Evolutionary conservation across 2,329 filamentous ascomycete genomes (phyloP).

Genomic region (Sclerotinia subarctica): DNA sequence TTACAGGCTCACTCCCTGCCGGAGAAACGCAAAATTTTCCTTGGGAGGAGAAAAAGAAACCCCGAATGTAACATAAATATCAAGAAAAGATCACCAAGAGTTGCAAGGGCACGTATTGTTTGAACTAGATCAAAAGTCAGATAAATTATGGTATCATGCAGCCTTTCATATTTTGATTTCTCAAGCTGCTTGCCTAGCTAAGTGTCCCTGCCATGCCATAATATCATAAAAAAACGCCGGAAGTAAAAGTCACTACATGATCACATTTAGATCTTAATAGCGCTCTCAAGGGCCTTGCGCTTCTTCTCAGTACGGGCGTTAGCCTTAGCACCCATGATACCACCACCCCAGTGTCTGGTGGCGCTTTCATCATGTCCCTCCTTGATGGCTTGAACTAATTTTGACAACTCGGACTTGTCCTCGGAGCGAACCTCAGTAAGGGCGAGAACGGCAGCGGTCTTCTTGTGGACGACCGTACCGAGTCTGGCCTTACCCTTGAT

Average conservation of each 20-base stretch:
- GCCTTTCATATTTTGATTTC: constrained; percentile 35
- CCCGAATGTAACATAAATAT: background rate
- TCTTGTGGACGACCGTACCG: constrained; percentile 99
- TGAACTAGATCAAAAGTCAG: constrained; percentile 13
- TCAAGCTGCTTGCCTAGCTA: constrained; percentile 34
- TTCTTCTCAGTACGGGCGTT: constrained; percentile 63
- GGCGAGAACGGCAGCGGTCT: constrained; percentile 96
- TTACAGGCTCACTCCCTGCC: background rate
- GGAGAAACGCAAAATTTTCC: background rate
- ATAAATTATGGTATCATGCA: constrained; percentile 38
- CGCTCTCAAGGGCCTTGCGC: constrained; percentile 83
- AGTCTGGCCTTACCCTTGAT: constrained; percentile 99
- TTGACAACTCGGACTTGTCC: constrained; percentile 97
- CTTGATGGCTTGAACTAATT: constrained; percentile 95
- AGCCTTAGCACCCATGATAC: constrained; percentile 98
- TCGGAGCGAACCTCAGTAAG: constrained; percentile 95
- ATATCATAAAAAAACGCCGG: constrained; percentile 39
- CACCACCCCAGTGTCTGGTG: constrained; percentile 96
- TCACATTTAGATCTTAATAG: constrained; percentile 88
- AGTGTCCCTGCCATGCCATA: constrained; percentile 36
- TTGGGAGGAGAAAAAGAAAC: background rate
- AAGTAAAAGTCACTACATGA: constrained; percentile 29
- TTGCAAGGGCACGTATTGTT: constrained; percentile 4
- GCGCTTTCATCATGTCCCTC: constrained; percentile 94
- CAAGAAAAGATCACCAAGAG: background rate